Evolutionary conservation across 345 rosid genomes (phyloP), one percentile per base, ranked within the genome.

Genomic region (Mangifera indica): DNA sequence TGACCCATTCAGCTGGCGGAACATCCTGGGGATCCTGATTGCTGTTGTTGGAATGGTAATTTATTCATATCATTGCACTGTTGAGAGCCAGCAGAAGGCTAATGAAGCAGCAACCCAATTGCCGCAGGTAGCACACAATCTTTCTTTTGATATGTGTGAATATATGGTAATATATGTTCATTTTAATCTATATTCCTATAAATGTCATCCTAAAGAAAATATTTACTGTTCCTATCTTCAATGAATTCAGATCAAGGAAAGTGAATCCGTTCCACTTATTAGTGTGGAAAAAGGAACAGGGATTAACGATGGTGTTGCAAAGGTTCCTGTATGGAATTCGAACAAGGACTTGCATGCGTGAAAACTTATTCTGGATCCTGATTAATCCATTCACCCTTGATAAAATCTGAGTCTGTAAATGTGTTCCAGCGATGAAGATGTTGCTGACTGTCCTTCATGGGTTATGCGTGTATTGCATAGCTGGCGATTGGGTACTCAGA

Each of bases 1-100:
- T 24, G 98, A 96, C 74, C 99, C 99, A 54, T 96, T 96, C 68
- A 89, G 91, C 83, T 91, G 99, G 99, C 90, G 94, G 69, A 96
- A 96, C 83, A 88, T 96, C 76, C 79, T 96, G 49, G 99, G 99
- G 32, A 96, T 96, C 73, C 77, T 91, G 70, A 79, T 96, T 70
- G 99, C 99, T 17, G 81, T 96, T 21, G 55, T 91, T n/a, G 99
- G 99, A 73, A 96, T 96, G 99, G 89, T 87, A 48, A 77, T 93
- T n/a, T 96, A 96, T 79, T 96, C 99, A 22, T 96, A 89, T 71
- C 89, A 37, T 74, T 93, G 97, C 83, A 84, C 85, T 0, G 10
- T 67, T 37, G 99, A 96, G 81, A 84, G 62, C 79, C 97, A 93
- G 83, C 99, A 89, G 82, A 96, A 93, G 83, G 79, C 91, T 55